Evolutionary conservation across 768 basidiomycete genomes (phyloP).

Genomic region (Amanita brunnescens): DNA sequence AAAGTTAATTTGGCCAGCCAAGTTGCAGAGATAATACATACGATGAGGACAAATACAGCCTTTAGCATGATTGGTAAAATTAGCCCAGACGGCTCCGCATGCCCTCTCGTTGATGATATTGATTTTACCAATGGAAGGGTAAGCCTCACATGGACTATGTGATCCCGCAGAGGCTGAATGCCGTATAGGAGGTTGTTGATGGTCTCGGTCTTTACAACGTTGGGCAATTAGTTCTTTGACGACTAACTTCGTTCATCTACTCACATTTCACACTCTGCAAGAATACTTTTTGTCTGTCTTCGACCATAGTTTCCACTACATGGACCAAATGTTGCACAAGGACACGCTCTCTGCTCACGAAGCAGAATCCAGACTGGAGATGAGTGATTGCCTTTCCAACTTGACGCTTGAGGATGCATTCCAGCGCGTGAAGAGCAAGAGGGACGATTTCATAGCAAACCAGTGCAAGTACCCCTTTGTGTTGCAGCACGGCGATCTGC

Average conservation of each 20-base stretch:
- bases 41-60: background rate
- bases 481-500: background rate
- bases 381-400: background rate
- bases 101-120: background rate
- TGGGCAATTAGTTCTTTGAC: background rate
- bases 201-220: background rate
- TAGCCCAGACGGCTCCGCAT: background rate
- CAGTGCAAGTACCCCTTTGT: background rate
- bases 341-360: background rate
- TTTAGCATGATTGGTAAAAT: background rate
- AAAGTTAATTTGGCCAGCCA: background rate
- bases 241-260: background rate
- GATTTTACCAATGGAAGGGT: background rate
- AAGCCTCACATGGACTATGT: background rate
- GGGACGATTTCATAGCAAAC: background rate
- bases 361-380: background rate
- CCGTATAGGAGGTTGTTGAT: background rate
- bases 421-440: background rate
- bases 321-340: background rate
- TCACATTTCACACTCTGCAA: background rate
- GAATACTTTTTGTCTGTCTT: background rate
- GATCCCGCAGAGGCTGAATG: background rate
- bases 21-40: background rate
- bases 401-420: background rate
- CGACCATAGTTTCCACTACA: background rate